Evolutionary conservation across 2,329 filamentous ascomycete species (phyloP).

Genomic region (Phialophora expanda): DNA sequence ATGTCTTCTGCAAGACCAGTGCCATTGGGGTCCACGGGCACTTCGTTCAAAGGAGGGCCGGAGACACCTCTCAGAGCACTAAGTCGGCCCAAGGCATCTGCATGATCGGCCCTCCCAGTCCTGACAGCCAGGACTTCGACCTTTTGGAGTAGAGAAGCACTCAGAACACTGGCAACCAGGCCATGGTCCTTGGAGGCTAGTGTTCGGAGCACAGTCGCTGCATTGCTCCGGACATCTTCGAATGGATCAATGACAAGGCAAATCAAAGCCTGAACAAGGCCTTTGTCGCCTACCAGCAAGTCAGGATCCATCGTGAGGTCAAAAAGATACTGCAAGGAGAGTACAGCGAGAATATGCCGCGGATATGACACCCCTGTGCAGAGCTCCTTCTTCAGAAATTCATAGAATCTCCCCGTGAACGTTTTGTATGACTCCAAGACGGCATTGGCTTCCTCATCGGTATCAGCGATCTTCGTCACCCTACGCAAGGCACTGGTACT

Average conservation of each 20-base stretch:
- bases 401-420: constrained; percentile 24
- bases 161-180: constrained; percentile 30
- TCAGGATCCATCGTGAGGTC: constrained; percentile 17
- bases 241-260: constrained; percentile 89
- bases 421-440: constrained; percentile 25
- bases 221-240: constrained; percentile 77
- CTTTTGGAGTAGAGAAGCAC: constrained; percentile 57
- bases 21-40: neutral
- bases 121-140: constrained; percentile 62
- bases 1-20: constrained; percentile 1
- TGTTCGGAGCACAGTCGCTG: constrained; percentile 53
- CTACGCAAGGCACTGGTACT: constrained; percentile 19
- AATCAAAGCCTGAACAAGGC: constrained; percentile 64
- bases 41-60: neutral
- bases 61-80: constrained; percentile 16
- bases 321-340: constrained; percentile 66
- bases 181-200: constrained; percentile 8
- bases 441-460: neutral
- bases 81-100: constrained; percentile 76
- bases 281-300: constrained; percentile 35
- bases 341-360: constrained; percentile 80
- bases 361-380: constrained; percentile 86
- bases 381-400: constrained; percentile 64
- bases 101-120: constrained; percentile 87
- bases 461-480: neutral